Percentiles rank a stretch among this genome's conserved stretches.
Evolutionary conservation across 148 eudicot species (phyloP).

Genomic region (Heliosperma pusillum): DNA sequence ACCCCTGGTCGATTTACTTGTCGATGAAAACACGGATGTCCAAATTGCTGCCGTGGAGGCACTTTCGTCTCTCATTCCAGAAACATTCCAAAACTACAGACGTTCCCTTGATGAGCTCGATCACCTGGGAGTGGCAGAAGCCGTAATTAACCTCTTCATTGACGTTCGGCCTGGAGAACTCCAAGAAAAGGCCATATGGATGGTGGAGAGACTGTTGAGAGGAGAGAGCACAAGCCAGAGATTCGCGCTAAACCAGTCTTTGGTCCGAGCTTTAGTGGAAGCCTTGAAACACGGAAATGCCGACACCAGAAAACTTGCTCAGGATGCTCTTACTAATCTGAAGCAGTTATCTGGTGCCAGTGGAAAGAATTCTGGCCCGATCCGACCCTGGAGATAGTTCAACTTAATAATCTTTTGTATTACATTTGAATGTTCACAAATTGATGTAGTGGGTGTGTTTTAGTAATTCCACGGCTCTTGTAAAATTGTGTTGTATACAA

Average conservation of each 20-base stretch:
- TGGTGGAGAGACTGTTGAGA: slow-evolving; percentile 53
- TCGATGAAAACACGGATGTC: slow-evolving; percentile 41
- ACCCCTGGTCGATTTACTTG: slow-evolving; percentile 45
- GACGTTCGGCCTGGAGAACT: slow-evolving; percentile 57
- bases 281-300: slow-evolving; percentile 56
- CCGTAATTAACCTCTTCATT: slow-evolving; percentile 39
- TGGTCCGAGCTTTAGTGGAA: slow-evolving; percentile 61
- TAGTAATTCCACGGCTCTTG: slow-evolving; percentile 20
- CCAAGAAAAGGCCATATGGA: slow-evolving; percentile 56
- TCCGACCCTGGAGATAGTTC: slow-evolving; percentile 33
- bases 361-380: slow-evolving; percentile 43
- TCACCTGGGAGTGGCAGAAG: slow-evolving; percentile 43
- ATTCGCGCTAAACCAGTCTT: slow-evolving; percentile 40
- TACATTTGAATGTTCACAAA: slow-evolving; percentile 11
- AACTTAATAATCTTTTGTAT: slow-evolving; percentile 1
- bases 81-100: slow-evolving; percentile 27
- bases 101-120: slow-evolving; percentile 52
- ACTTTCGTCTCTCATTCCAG: slow-evolving; percentile 50
- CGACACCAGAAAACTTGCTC: slow-evolving; percentile 45
- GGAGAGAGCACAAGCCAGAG: slow-evolving; percentile 39
- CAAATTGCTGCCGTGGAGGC: slow-evolving; percentile 55
- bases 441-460: slow-evolving; percentile 23
- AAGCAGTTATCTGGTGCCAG: slow-evolving; percentile 60
- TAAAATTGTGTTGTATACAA: slow-evolving; percentile 14
- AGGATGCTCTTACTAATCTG: slow-evolving; percentile 58